Percentiles rank a stretch among this genome's conserved stretches.
Conservation (phyloP, 345 rosid species). For the Ceriops decandra region DNA sequence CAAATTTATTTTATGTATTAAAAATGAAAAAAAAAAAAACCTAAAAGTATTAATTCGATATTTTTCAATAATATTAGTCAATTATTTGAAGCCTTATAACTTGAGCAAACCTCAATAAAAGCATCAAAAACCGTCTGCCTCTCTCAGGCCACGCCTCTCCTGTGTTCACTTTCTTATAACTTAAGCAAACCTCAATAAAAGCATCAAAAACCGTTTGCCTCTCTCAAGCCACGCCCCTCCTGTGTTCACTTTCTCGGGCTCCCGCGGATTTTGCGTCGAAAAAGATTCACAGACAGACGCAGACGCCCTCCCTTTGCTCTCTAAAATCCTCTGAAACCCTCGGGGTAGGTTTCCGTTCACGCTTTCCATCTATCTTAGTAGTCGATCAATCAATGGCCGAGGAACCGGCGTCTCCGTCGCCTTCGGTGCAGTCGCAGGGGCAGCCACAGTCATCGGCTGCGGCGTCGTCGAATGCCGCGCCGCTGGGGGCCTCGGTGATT, state of each 20-base stretch:
- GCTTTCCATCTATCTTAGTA: too few relatives aligned
- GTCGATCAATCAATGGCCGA: slow-evolving; percentile 25
- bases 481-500: slow-evolving; percentile 79
- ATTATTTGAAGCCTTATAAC: too few relatives aligned
- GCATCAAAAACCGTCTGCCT: too few relatives aligned
- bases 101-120: too few relatives aligned
- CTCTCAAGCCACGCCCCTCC: not conserved
- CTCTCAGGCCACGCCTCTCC: not conserved
- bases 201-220: too few relatives aligned
- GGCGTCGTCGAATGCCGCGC: slow-evolving; percentile 10
- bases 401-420: slow-evolving; percentile 24
- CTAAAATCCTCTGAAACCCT: not conserved
- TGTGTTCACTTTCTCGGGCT: not conserved
- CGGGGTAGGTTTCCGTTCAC: not conserved
- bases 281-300: not conserved
- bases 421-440: slow-evolving; percentile 8
- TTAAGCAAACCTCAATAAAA: too few relatives aligned
- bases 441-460: not conserved
- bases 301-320: not conserved
- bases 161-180: too few relatives aligned
- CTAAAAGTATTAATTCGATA: too few relatives aligned
- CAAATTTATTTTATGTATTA: too few relatives aligned
- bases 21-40: too few relatives aligned
- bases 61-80: too few relatives aligned
- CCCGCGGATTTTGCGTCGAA: not conserved